Evolutionary conservation across 345 rosid genomes (phyloP), one percentile per base, ranked within the genome.

Genomic region (Euphorbia tirucalli): DNA sequence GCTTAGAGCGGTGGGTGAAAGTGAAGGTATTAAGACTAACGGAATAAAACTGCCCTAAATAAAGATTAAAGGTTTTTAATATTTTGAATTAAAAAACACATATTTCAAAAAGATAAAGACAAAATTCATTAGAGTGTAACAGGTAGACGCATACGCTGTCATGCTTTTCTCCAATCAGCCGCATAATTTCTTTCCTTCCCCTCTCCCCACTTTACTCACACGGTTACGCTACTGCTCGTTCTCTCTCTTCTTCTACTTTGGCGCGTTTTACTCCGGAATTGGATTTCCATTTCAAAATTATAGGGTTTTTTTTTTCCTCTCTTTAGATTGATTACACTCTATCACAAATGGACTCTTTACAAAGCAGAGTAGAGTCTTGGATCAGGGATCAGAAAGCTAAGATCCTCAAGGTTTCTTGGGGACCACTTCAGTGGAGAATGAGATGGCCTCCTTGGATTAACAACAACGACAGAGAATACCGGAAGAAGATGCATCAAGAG

Each of bases 381-480:
- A 87, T 94, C 86, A 94, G 80, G 73, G 98, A 89, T 78, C 98
- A 92, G 86, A 82, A 83, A 9, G 87, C 87, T 25, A 92, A 74
- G 86, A 75, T 94, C 76, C 75, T 79, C 22, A 85, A 88, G 67
- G 90, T 83, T 16, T 83, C 98, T 14, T 90, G 98, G 98, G 94
- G 84, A 0, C 93, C 90, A 8, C 80, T 88, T 7, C 96, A 85
- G 50, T 92, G 98, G 97, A 79, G 86, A 73, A 78, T 84, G 74
- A 74, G 80, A 67, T 93, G 97, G 95, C 93, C 92, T 0, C 93
- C 95, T 28, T 93, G 97, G 97, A 78, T 79, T 43, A 54, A 70
- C 80, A 54, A 56, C 80, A 66, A 46, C 78, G 89, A 66, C 43
- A 69, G 78, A 7, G 90, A 83, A 65, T 86, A 82, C 62, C 79